phyloP scores from a whole-genome alignment of 2,329 filamentous ascomycete genomes.

The Verticillium albo-atrum region DNA sequence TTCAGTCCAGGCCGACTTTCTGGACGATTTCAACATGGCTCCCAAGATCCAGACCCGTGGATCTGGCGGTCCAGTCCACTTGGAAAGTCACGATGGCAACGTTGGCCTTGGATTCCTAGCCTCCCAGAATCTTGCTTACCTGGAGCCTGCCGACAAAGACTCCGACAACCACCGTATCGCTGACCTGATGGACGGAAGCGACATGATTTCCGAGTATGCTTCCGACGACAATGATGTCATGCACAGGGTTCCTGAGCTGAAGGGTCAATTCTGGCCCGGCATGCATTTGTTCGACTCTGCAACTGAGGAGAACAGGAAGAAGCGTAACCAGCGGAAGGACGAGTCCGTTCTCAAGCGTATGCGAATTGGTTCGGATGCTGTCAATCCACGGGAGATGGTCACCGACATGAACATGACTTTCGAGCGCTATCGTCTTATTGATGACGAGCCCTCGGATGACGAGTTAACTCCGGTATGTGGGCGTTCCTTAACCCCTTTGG shows the following conservation, averaged over 20 bases:
- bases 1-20: background rate
- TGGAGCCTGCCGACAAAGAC: background rate
- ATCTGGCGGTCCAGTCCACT: background rate
- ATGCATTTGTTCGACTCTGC: slow-evolving; percentile 82
- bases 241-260: slow-evolving; percentile 35
- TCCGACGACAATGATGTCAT: background rate
- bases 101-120: background rate
- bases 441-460: slow-evolving; percentile 50
- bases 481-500: background rate
- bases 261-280: slow-evolving; percentile 70
- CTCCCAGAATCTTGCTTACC: background rate
- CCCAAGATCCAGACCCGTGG: background rate
- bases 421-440: slow-evolving; percentile 52
- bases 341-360: slow-evolving; percentile 65
- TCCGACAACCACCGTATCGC: background rate
- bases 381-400: slow-evolving; percentile 62
- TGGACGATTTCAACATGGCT: background rate
- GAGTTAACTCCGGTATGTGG: slow-evolving; percentile 44
- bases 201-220: background rate
- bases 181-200: background rate
- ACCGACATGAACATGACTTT: slow-evolving; percentile 50
- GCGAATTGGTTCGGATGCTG: slow-evolving; percentile 56
- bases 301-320: slow-evolving; percentile 66
- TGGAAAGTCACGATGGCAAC: background rate
- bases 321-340: slow-evolving; percentile 74